Base-by-base conservation (phyloP, 2,329 filamentous ascomycete species). In the Aspergillus candidus region DNA sequence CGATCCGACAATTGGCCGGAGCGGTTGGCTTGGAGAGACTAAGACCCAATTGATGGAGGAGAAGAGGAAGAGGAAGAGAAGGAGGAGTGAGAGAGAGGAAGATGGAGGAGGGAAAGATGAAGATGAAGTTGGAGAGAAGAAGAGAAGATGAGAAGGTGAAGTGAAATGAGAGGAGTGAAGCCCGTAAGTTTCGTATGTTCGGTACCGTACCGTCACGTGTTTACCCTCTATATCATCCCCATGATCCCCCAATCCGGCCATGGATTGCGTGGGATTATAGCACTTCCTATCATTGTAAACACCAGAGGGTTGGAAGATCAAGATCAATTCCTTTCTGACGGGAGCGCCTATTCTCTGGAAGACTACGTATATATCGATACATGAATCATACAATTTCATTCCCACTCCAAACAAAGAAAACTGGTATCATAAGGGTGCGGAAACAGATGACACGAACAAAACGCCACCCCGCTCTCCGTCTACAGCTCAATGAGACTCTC, bases 401-500 rank as follows among this genome's bases (percentile, higher is more conserved):
- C 40, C 43, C 22, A 27, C 43, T 50, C 43, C 43, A 50, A 57
- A 52, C 37, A 53, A 46, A 46, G 49, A 50, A 53, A 47, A 41
- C 47, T 58, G 56, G 56, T 58, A 59, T 59, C 56, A 59, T 56
- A 50, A 50, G 46, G 43, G 29, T 44, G 43, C 34, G 48, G 41
- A 47, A 45, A 13, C 22, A 43, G 37, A 41, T 32, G 13, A 14
- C 13, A 40, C 27, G 6, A 38, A 42, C 6, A 18, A 49, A 17
- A 35, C 32, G 13, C 40, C 30, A 32, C 43, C 30, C 33, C 35
- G 31, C 27, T 12, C 15, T n/a, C 27, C 15, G 12, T 32, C 18
- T 54, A 62, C 45, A 62, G 48, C 43, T 62, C 60, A 45, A 62
- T 62, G 40, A 62, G 42, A 44, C 59, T 61, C 45, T 62, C 60